Conservation (phyloP, 2,329 filamentous ascomycete genomes). For the Colletotrichum graminicola region DNA sequence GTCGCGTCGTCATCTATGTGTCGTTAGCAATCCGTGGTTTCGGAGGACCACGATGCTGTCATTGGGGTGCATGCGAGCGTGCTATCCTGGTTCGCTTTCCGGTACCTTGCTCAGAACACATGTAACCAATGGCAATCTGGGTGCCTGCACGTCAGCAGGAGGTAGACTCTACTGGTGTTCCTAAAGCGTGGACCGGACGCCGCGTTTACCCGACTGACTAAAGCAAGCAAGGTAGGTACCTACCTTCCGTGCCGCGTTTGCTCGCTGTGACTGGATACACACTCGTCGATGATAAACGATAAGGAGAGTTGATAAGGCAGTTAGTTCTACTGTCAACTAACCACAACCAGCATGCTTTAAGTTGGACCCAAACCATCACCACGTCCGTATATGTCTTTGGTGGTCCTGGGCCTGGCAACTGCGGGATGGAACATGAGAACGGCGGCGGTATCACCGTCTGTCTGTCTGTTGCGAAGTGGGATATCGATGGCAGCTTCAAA, state of each 20-base stretch:
- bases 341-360: neutral
- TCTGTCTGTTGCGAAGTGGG: neutral
- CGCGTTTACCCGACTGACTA: slow-evolving; percentile 30
- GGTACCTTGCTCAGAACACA: slow-evolving; percentile 1
- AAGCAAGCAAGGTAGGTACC: slow-evolving; percentile 1
- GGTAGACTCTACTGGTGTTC: neutral
- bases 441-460: neutral
- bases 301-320: neutral
- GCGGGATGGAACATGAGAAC: neutral
- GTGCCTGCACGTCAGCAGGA: neutral
- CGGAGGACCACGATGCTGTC: slow-evolving; percentile 34
- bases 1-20: slow-evolving; percentile 34
- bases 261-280: too few relatives aligned
- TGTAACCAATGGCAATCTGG: slow-evolving; percentile 6
- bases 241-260: neutral
- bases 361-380: neutral
- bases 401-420: neutral
- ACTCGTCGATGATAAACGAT: neutral
- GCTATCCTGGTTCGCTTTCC: slow-evolving; percentile 32
- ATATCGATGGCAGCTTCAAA: slow-evolving; percentile 6
- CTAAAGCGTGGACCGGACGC: slow-evolving; percentile 3
- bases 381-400: neutral
- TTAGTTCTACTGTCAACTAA: neutral
- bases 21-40: slow-evolving; percentile 31
- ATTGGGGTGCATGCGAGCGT: slow-evolving; percentile 30